Evolutionary conservation across 805 yeast species (phyloP).

Genomic region (Candida silvicultrix): DNA sequence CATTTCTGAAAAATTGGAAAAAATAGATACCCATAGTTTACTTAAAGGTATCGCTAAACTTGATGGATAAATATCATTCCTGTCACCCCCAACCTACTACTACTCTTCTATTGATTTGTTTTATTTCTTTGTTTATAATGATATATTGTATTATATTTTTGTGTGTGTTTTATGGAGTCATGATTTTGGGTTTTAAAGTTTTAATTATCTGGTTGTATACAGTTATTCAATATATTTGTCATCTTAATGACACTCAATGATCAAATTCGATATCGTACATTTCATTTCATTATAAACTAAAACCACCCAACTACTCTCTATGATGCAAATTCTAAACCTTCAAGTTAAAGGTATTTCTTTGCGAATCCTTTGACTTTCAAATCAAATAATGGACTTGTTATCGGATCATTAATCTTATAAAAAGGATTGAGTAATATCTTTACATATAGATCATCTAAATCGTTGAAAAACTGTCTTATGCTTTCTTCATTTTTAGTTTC

Average conservation of each 20-base stretch:
- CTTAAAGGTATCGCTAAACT: constrained; percentile 28
- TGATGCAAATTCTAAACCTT: too few relatives aligned
- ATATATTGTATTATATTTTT: neutral
- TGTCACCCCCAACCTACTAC: too few relatives aligned
- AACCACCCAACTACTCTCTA: neutral
- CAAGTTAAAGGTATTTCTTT: constrained; percentile 65
- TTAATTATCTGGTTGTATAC: neutral
- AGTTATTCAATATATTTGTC: too few relatives aligned
- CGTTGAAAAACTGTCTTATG: constrained; percentile 77
- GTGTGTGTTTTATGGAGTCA: neutral
- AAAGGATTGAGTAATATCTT: constrained; percentile 85
- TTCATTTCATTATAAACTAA: neutral
- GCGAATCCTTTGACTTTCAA: constrained; percentile 64
- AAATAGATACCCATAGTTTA: constrained; percentile 25
- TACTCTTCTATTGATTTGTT: neutral
- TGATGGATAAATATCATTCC: constrained; percentile 7
- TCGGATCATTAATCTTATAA: constrained; percentile 69
- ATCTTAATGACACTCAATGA: too few relatives aligned
- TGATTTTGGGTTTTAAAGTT: neutral
- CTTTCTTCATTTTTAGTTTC: constrained; percentile 58
- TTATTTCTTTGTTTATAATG: too few relatives aligned
- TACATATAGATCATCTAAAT: constrained; percentile 81
- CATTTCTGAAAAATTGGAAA: constrained; percentile 15
- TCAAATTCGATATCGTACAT: too few relatives aligned
- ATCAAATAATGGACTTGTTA: constrained; percentile 71